Evolutionary conservation across 352 stramenopile genomes (phyloP).

Genomic region (Phytophthora citrophthora): DNA sequence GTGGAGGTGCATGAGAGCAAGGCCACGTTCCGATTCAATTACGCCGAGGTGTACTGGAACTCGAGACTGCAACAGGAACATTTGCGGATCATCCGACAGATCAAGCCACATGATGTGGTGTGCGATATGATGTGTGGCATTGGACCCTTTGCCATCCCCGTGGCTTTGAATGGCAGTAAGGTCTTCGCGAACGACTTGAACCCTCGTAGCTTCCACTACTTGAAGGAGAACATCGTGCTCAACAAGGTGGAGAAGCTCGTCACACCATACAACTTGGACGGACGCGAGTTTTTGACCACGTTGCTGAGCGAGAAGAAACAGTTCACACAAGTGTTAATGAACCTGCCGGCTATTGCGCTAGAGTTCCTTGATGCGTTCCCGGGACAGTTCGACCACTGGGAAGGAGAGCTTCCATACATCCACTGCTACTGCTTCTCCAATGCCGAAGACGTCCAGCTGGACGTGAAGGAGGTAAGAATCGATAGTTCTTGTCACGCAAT

Average conservation of each 20-base stretch:
- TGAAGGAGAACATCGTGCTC: slow-evolving; percentile 89
- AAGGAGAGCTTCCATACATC: slow-evolving; percentile 83
- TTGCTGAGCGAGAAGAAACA: slow-evolving; percentile 72
- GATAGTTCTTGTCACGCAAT: neutral
- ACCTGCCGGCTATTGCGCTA: slow-evolving; percentile 93
- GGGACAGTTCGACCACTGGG: slow-evolving; percentile 68
- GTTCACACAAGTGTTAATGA: slow-evolving; percentile 96
- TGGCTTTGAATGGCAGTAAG: slow-evolving; percentile 84
- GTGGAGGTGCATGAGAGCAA: slow-evolving; percentile 94
- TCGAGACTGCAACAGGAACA: slow-evolving; percentile 95
- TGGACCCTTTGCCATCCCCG: slow-evolving; percentile 95
- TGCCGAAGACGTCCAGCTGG: slow-evolving; percentile 68
- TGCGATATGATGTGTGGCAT: slow-evolving; percentile 97
- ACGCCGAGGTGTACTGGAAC: slow-evolving; percentile 98
- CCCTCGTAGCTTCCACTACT: slow-evolving; percentile 89
- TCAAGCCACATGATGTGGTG: slow-evolving; percentile 77
- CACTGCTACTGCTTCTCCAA: slow-evolving; percentile 97
- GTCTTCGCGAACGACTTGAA: slow-evolving; percentile 96
- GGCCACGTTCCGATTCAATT: slow-evolving; percentile 95
- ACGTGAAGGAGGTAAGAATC: slow-evolving; percentile 67
- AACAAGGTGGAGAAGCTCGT: slow-evolving; percentile 92
- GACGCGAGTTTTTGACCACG: slow-evolving; percentile 89
- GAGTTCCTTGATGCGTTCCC: slow-evolving; percentile 93
- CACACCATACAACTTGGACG: slow-evolving; percentile 93
- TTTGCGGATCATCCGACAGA: slow-evolving; percentile 87